Evolutionary conservation across 2,329 filamentous ascomycete genomes (phyloP).

Genomic region (Rhinocladiella mackenziei): DNA sequence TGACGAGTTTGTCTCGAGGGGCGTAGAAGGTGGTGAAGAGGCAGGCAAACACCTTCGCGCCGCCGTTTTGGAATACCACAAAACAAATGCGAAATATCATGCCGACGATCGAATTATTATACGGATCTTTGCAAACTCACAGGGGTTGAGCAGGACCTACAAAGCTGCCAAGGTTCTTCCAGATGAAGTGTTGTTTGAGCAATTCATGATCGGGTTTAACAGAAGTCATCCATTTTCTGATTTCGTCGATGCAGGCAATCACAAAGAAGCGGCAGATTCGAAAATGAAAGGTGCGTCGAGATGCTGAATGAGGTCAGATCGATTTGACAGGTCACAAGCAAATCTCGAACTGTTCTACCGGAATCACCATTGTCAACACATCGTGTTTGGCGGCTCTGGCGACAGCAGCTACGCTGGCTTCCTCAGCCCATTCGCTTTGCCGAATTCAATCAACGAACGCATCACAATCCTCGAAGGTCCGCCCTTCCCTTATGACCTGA

Average conservation of each 20-base stretch:
- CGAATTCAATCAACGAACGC: constrained; percentile 29
- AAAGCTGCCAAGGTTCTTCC: constrained; percentile 29
- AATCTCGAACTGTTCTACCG: constrained; percentile 35
- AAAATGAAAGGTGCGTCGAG: constrained; percentile 40
- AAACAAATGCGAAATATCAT: constrained; percentile 19
- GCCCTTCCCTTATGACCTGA: constrained; percentile 39
- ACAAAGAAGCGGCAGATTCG: constrained; percentile 44
- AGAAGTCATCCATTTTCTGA: constrained; percentile 38
- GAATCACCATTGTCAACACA: constrained; percentile 40
- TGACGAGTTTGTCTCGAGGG: constrained; percentile 20
- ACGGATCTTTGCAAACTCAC: constrained; percentile 40
- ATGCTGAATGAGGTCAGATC: constrained; percentile 3
- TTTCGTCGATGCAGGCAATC: constrained; percentile 42
- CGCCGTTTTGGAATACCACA: constrained; percentile 17
- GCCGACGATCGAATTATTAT: constrained; percentile 34
- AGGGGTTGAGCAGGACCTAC: constrained; percentile 38
- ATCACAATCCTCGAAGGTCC: constrained; percentile 41
- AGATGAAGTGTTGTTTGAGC: constrained; percentile 30
- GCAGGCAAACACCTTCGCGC: constrained; percentile 24
- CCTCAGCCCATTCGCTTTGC: constrained; percentile 34
- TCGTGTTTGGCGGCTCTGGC: constrained; percentile 43
- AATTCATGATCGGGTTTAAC: constrained; percentile 44
- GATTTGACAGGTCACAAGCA: constrained; percentile 29
- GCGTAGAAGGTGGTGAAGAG: constrained; percentile 23
- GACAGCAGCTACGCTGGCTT: constrained; percentile 45